Base-by-base conservation (phyloP, 441 rosid genomes). In the Breynia disticha region DNA sequence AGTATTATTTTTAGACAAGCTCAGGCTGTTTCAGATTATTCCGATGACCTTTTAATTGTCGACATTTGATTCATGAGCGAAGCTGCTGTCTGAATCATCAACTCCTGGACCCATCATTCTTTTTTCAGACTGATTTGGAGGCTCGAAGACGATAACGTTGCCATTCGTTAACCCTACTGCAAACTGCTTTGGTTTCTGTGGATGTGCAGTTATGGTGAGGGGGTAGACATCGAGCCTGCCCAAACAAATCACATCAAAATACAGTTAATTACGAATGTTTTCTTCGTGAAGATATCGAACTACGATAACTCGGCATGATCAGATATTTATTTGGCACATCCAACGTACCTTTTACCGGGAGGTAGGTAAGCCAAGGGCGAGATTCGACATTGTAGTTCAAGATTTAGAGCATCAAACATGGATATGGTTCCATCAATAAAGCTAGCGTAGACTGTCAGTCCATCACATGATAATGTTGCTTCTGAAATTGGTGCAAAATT, bases 391-490 rank as follows among this genome's bases (percentile, higher is more conserved):
- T 17, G 67, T 42, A 69, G 46, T 52, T 58, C 62, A 19, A 80
- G 81, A 60, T 52, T 57, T 7, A 62, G 50, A 46, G 79, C 77
- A 56, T 60, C 65, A 51, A 76, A 78, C 17, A 82, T 57, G 19
- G 70, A 71, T 19, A 82, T 54, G 19, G 57, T 72, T 52, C 78
- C 94, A 59, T 82, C 83, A 11, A 54, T 19, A 48, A 78, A 75
- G 65, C 78, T 48, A 5, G 83, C 79, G 56, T 61, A 78, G 9
- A 85, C 72, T 67, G 67, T 63, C 63, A 62, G 76, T 64, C 87
- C 55, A 57, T 80, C 76, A 16, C 87, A 80, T 8, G 87, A 76
- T 63, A 70, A 82, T 10, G 83, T 70, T 55, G 89, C 89, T 20
- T 69, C 64, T 11, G 79, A 62, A 22, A 84, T 75, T 15, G 66